Conservation (phyloP, 192 early-diverging fungal species). For the Coemansia aciculifera region DNA sequence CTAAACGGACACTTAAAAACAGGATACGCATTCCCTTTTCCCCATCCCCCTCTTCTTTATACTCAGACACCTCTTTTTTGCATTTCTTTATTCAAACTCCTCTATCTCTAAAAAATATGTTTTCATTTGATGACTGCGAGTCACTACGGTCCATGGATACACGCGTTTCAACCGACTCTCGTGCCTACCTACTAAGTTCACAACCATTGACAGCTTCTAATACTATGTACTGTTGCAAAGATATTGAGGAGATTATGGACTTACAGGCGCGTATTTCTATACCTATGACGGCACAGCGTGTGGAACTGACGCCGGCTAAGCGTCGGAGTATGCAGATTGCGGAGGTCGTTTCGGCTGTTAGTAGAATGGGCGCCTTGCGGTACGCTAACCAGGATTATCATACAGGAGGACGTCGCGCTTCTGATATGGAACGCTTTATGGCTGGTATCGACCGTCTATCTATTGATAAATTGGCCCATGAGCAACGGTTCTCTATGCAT, state of each 20-base stretch:
- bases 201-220: neutral
- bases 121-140: constrained; percentile 8
- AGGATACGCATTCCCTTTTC: neutral
- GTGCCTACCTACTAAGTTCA: neutral
- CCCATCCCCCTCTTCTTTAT: neutral
- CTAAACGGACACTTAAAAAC: neutral
- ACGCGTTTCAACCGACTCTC: constrained; percentile 36
- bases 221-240: neutral
- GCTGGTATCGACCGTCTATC: constrained; percentile 26
- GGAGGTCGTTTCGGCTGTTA: constrained; percentile 27
- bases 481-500: constrained; percentile 29
- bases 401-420: constrained; percentile 19
- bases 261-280: constrained; percentile 13
- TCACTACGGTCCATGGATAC: constrained; percentile 33
- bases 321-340: constrained; percentile 45
- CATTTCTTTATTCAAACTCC: neutral
- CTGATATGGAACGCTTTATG: constrained; percentile 45
- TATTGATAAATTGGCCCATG: constrained; percentile 24
- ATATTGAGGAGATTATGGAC: constrained; percentile 30
- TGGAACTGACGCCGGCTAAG: constrained; percentile 32
- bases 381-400: constrained; percentile 45
- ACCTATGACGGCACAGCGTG: constrained; percentile 33
- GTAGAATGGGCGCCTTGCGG: constrained; percentile 43
- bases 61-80: neutral
- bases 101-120: neutral